Conservation (phyloP, 345 rosid species). For the Ailanthus altissimus region DNA sequence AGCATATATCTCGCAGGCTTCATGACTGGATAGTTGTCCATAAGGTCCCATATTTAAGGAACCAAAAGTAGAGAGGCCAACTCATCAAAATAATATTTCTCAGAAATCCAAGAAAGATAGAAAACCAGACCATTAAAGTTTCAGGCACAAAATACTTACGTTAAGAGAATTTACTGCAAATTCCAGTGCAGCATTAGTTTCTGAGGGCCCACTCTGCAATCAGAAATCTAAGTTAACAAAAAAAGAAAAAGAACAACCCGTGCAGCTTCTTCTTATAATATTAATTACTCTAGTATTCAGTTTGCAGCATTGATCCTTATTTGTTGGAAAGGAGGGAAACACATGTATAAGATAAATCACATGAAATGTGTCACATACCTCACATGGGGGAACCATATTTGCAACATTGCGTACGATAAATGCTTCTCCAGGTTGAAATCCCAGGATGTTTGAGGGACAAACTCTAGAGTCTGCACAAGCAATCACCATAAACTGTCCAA, state of each 20-base stretch:
- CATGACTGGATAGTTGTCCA: background rate
- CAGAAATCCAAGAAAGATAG: background rate
- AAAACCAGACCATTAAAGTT: background rate
- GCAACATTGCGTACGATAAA: slow-evolving; percentile 90
- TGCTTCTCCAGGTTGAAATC: slow-evolving; percentile 98
- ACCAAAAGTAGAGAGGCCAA: background rate
- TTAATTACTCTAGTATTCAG: background rate
- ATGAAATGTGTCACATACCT: slow-evolving; percentile 47
- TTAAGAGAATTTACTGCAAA: slow-evolving; percentile 82
- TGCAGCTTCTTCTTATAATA: background rate
- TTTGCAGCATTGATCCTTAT: slow-evolving; percentile 1
- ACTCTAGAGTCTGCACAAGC: slow-evolving; percentile 99
- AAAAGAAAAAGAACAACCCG: background rate
- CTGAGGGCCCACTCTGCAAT: slow-evolving; percentile 84
- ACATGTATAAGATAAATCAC: background rate
- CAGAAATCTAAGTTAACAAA: slow-evolving; percentile 2
- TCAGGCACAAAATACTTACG: slow-evolving; percentile 42
- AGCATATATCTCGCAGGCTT: background rate
- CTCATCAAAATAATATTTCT: background rate
- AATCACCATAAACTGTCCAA: slow-evolving; percentile 85
- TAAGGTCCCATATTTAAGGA: background rate
- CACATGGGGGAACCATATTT: slow-evolving; percentile 79
- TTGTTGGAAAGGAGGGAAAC: background rate
- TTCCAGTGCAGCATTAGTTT: slow-evolving; percentile 93
- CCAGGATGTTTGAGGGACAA: slow-evolving; percentile 84